Conservation (phyloP, 208 protist species). For the Leishmania braziliensis region DNA sequence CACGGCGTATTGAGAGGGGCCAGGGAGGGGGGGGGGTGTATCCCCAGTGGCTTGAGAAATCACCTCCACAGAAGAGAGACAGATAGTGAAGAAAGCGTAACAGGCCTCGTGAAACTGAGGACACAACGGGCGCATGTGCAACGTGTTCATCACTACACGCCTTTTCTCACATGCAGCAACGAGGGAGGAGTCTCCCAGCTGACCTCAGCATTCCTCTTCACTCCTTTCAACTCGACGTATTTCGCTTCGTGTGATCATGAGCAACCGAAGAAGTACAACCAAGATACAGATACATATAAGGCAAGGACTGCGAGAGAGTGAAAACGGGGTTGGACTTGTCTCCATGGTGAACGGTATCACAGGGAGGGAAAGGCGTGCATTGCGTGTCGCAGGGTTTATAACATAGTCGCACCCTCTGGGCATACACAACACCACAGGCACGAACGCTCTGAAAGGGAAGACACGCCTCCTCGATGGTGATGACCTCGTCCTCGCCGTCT, state of each 20-base stretch:
- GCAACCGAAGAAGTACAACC: too few species aligned
- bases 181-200: neutral
- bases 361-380: neutral
- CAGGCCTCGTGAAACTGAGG: neutral
- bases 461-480: neutral
- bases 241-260: neutral
- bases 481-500: neutral
- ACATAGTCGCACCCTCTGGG: neutral
- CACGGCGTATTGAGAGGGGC: neutral
- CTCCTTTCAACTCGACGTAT: neutral
- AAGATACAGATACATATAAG: neutral
- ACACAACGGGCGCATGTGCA: neutral
- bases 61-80: neutral
- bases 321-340: too few species aligned
- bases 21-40: neutral
- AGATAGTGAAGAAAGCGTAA: neutral
- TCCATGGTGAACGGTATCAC: neutral
- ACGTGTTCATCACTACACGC: neutral
- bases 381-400: neutral
- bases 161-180: neutral
- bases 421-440: neutral
- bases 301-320: neutral
- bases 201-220: neutral
- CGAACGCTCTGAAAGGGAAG: neutral
- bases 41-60: neutral